phyloP scores from a whole-genome alignment of 495 filamentous ascomycete species.

The Tuber magnatum region DNA sequence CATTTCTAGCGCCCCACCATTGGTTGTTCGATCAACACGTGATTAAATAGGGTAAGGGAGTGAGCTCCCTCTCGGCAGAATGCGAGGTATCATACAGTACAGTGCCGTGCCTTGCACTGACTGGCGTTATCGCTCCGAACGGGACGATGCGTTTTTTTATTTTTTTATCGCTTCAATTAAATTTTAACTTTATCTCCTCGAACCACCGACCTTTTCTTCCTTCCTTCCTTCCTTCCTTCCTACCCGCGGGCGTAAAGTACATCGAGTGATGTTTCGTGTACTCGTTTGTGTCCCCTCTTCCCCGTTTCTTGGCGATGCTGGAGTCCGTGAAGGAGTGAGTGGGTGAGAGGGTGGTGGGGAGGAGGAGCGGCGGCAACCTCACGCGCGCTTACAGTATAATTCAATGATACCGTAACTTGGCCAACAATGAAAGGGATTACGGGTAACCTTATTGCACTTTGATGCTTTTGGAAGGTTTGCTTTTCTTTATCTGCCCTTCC shows the following conservation, averaged over 20 bases:
- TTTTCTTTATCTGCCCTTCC: neutral
- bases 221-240: neutral
- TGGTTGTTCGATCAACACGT: too few species aligned
- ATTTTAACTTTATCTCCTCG: neutral
- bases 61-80: too few species aligned
- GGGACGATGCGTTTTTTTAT: too few species aligned
- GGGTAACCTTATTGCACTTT: neutral
- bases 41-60: too few species aligned
- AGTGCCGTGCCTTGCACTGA: too few species aligned
- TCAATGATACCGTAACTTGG: neutral
- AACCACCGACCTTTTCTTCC: neutral
- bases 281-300: neutral
- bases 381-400: neutral
- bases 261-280: conserved; percentile 2
- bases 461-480: neutral
- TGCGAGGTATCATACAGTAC: too few species aligned
- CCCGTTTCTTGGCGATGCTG: neutral
- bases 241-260: neutral
- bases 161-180: too few species aligned
- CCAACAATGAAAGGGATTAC: neutral
- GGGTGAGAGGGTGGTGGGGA: too few species aligned
- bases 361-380: neutral
- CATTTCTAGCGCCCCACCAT: too few species aligned
- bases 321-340: neutral
- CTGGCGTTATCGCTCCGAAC: neutral